These are phyloP conservation scores for Bondarzewia mesenterica DNA, from an alignment of 1,284 basidiomycete genomes.

Conservation along the genomic window DNA sequence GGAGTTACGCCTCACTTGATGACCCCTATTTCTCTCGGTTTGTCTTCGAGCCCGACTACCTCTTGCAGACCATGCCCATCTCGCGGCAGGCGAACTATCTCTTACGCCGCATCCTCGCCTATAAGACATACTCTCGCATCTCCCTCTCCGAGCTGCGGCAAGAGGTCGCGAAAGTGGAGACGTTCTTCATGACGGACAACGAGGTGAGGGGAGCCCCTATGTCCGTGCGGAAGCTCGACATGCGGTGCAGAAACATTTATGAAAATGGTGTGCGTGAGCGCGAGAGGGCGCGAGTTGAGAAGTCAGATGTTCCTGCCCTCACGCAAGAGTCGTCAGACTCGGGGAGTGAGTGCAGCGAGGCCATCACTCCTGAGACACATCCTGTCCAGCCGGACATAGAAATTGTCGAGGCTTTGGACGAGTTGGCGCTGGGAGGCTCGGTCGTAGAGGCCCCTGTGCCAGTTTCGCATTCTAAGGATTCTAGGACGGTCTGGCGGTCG, in stretches of 20 bases:
- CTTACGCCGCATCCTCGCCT: constrained; percentile 21
- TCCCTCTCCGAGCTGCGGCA: constrained; percentile 55
- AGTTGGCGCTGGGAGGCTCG: neutral
- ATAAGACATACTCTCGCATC: constrained; percentile 18
- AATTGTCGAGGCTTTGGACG: neutral
- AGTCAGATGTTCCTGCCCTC: too few relatives aligned
- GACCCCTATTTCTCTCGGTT: constrained; percentile 45
- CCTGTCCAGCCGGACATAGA: neutral
- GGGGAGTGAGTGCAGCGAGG: neutral
- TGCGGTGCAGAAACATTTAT: too few relatives aligned
- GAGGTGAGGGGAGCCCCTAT: constrained; percentile 21
- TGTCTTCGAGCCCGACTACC: neutral
- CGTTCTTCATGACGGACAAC: constrained; percentile 58
- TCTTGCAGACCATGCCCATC: constrained; percentile 22
- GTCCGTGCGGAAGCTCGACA: neutral
- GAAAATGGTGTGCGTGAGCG: too few relatives aligned
- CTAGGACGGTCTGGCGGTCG: too few relatives aligned
- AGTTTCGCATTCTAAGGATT: too few relatives aligned
- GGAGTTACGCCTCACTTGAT: constrained; percentile 65
- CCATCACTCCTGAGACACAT: neutral
- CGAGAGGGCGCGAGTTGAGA: too few relatives aligned
- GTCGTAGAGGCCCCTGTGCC: too few relatives aligned
- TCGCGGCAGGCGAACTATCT: constrained; percentile 25
- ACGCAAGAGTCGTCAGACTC: too few relatives aligned
- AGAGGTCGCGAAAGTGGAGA: constrained; percentile 50